Conservation (phyloP, 2,329 filamentous ascomycete genomes). For the Aspergillus fumigatus region DNA sequence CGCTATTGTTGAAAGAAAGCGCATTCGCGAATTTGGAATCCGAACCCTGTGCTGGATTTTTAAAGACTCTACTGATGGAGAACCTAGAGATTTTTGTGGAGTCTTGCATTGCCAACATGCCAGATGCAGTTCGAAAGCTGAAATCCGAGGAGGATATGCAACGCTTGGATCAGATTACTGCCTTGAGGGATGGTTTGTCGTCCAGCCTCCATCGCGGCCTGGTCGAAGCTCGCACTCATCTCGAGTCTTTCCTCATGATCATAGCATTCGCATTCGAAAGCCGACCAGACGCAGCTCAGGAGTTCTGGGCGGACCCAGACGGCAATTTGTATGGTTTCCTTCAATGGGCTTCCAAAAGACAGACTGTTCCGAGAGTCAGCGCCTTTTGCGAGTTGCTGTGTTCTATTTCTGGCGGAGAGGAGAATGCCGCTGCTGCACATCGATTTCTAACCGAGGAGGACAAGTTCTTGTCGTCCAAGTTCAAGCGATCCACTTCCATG, state of each 20-base stretch:
- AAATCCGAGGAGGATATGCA: constrained; percentile 89
- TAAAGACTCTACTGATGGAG: constrained; percentile 69
- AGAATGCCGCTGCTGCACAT: constrained; percentile 80
- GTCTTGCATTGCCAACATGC: constrained; percentile 90
- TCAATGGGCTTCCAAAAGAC: constrained; percentile 92
- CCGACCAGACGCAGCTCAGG: constrained; percentile 75
- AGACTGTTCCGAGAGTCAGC: constrained; percentile 91
- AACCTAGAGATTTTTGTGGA: constrained; percentile 85
- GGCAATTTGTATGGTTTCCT: constrained; percentile 92
- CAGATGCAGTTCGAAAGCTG: constrained; percentile 80
- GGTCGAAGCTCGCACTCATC: constrained; percentile 50
- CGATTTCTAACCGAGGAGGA: constrained; percentile 86
- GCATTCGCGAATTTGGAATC: constrained; percentile 64
- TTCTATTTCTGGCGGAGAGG: constrained; percentile 75
- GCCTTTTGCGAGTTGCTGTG: constrained; percentile 96
- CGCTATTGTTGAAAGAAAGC: constrained; percentile 77
- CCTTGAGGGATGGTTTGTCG: constrained; percentile 40
- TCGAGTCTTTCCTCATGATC: constrained; percentile 88
- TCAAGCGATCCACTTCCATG: constrained; percentile 76
- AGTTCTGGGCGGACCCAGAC: constrained; percentile 89
- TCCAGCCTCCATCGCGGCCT: constrained; percentile 37
- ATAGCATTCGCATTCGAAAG: constrained; percentile 89
- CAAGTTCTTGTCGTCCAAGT: constrained; percentile 66
- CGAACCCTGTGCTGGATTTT: constrained; percentile 64
- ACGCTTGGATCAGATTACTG: constrained; percentile 43